Evolutionary conservation across 1,284 basidiomycete species (phyloP).

Genomic region (Ganoderma resinaceum): DNA sequence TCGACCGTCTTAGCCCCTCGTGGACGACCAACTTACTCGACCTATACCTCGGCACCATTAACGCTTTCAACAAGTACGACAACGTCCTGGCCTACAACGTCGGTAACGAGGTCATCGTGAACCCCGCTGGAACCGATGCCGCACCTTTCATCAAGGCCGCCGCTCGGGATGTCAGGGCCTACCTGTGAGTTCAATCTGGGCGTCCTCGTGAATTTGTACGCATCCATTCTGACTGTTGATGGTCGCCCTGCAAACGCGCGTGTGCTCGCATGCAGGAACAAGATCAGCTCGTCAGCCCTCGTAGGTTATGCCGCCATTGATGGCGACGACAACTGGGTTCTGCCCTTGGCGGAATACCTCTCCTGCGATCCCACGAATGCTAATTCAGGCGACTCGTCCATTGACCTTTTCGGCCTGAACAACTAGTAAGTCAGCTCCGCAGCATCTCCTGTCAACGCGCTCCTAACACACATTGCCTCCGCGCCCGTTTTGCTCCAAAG

Average conservation of each 20-base stretch:
- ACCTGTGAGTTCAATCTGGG: slow-evolving; percentile 56
- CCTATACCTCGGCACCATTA: slow-evolving; percentile 81
- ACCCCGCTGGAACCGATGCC: slow-evolving; percentile 63
- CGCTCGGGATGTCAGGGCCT: slow-evolving; percentile 87
- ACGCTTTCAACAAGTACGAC: slow-evolving; percentile 82
- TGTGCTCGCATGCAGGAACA: slow-evolving; percentile 51
- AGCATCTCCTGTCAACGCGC: slow-evolving; percentile 12
- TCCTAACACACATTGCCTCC: slow-evolving; percentile 9
- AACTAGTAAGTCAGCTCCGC: slow-evolving; percentile 63
- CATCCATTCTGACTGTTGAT: neutral
- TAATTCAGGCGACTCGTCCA: slow-evolving; percentile 66
- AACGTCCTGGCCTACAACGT: slow-evolving; percentile 88
- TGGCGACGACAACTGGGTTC: slow-evolving; percentile 69
- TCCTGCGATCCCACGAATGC: slow-evolving; percentile 70
- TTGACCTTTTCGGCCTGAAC: slow-evolving; percentile 88
- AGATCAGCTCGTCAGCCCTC: slow-evolving; percentile 72
- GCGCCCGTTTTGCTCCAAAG: slow-evolving; percentile 43
- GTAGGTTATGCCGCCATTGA: slow-evolving; percentile 91
- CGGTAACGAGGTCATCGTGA: slow-evolving; percentile 87
- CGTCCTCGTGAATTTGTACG: neutral
- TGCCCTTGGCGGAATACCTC: slow-evolving; percentile 80
- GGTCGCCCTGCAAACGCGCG: slow-evolving; percentile 13
- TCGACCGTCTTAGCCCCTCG: slow-evolving; percentile 75
- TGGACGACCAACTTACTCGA: slow-evolving; percentile 89
- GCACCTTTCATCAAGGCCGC: slow-evolving; percentile 91